Evolutionary conservation across 1,139 yeast genomes (phyloP).

Genomic region (Hyphopichia khmerensis): DNA sequence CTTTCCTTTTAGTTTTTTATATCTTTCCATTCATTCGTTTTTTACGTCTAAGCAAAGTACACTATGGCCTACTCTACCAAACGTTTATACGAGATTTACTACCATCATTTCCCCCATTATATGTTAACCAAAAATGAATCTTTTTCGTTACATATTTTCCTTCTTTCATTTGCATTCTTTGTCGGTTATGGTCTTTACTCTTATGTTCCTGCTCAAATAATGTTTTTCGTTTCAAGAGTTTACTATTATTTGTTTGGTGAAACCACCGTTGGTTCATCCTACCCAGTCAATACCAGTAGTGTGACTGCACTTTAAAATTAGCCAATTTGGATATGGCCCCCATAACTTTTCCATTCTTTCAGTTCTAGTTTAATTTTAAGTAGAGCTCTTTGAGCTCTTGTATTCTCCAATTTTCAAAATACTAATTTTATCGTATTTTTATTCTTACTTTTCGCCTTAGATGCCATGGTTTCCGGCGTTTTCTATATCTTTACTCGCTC

Average conservation of each 20-base stretch:
- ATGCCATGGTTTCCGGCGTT: too few relatives aligned
- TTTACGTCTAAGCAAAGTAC: too few relatives aligned
- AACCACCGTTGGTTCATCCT: background rate
- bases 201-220: constrained; percentile 32
- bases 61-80: constrained; percentile 10
- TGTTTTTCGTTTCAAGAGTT: constrained; percentile 29
- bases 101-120: constrained; percentile 36
- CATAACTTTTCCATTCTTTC: too few relatives aligned
- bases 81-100: constrained; percentile 28
- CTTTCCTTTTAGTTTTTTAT: too few relatives aligned
- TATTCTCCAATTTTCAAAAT: too few relatives aligned
- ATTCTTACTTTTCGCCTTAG: too few relatives aligned
- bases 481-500: too few relatives aligned
- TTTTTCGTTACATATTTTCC: constrained; percentile 26
- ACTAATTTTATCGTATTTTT: too few relatives aligned
- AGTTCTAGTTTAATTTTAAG: too few relatives aligned
- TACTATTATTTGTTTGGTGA: constrained; percentile 37
- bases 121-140: constrained; percentile 41
- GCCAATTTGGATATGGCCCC: too few relatives aligned
- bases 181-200: constrained; percentile 39
- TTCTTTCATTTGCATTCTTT: constrained; percentile 30
- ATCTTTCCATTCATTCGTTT: too few relatives aligned
- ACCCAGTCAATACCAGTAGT: background rate
- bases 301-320: background rate
- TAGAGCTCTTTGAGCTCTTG: too few relatives aligned